Conservation (phyloP, 1,284 basidiomycete species). For the Sphaerobolus stellatus region DNA sequence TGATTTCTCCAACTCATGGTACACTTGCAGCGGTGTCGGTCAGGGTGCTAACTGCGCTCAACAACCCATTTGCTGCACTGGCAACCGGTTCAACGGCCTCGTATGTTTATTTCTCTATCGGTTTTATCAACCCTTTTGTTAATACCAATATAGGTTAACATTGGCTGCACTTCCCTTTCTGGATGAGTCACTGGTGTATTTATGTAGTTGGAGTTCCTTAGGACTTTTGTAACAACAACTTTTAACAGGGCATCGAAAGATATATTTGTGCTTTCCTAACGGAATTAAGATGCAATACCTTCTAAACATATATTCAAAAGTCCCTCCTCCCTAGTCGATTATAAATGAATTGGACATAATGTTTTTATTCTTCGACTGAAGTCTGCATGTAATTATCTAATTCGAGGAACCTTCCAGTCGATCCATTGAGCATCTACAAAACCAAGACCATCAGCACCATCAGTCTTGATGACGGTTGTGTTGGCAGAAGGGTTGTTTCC, state of each 20-base stretch:
- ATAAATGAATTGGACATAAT: too few species aligned
- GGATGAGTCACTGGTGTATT: background rate
- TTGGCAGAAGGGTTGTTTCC: conserved; percentile 39
- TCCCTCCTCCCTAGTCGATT: too few species aligned
- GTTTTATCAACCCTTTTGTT: background rate
- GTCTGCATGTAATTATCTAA: too few species aligned
- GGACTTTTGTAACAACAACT: too few species aligned
- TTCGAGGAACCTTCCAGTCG: conserved; percentile 47
- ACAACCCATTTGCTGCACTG: background rate
- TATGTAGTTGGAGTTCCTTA: too few species aligned
- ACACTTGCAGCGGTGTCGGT: background rate
- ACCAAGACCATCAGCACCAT: conserved; percentile 32
- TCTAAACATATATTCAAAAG: too few species aligned
- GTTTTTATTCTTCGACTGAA: too few species aligned
- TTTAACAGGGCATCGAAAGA: too few species aligned
- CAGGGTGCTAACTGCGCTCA: background rate
- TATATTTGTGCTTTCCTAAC: too few species aligned
- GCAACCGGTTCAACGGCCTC: background rate
- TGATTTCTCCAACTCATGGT: background rate
- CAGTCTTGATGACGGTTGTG: conserved; percentile 47
- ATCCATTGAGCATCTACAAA: conserved; percentile 45
- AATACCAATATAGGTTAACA: background rate
- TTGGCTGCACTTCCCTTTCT: background rate
- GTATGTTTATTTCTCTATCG: background rate
- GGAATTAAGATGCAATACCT: too few species aligned